Evolutionary conservation across 352 stramenopile genomes (phyloP), one percentile per base, ranked within the genome.

Genomic region (Globisporangium barbulae): DNA sequence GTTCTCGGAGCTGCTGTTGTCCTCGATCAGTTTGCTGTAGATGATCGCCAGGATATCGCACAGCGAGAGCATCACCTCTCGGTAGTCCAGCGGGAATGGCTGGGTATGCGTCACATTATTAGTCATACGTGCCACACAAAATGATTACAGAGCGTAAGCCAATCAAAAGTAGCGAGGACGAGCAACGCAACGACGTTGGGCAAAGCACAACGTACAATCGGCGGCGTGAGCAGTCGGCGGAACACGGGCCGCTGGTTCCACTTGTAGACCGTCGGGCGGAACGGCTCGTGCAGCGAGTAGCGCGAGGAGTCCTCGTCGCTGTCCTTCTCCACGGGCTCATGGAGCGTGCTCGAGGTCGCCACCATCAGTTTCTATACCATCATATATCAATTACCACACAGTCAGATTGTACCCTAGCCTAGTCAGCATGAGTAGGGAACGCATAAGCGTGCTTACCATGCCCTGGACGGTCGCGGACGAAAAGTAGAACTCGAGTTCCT

Each of bases 401-500:
- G 2, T 8, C 39, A 47, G 21, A 7, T 6, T 50, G 17, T 10
- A 21, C 6, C n/a, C 21, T 28, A 28, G 25, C 2, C 25, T 28
- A 28, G 44, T 8, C 44, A 50, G n/a, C 21, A 45, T 25, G 2
- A 67, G 47, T n/a, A 15, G 12, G 17, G 6, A 28, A 13, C 12
- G 52, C n/a, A 10, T 62, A 7, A 39, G 33, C 5, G 35, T 17
- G 37, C 68, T 30, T 47, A 91, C 82, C 86, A 94, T 93, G 64
- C 83, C 81, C 72, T 94, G 86, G 31, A 90, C 75, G 2, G 82
- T 86, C 13, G 76, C 69, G 6, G 83, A 90, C 13, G 84, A 79
- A 33, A 94, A 93, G 65, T 88, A 90, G 61, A 91, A 94, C 63
- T 94, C 86, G 31, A 94, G 75, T 54, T 94, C 86, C 58, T 94